These are phyloP conservation scores for Fragilaria radians DNA, from an alignment of 108 stramenopile species.

Conservation along the genomic window DNA sequence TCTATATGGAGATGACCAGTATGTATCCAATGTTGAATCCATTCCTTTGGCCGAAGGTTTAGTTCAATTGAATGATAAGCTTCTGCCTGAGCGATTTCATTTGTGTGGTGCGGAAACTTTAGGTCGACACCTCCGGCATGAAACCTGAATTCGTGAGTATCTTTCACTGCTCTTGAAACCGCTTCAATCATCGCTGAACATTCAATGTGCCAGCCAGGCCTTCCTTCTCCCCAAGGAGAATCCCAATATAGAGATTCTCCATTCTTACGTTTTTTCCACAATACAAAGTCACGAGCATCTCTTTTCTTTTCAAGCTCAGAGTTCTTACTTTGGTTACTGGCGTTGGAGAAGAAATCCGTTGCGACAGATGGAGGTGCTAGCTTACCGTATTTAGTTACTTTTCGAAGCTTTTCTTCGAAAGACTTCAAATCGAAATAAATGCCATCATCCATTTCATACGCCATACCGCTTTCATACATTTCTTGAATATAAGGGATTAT, in stretches of 20 bases:
- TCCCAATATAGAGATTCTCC: constrained; percentile 62
- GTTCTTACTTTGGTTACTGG: constrained; percentile 25
- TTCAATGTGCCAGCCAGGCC: constrained; percentile 99
- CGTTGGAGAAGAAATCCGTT: constrained; percentile 34
- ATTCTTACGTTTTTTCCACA: constrained; percentile 86
- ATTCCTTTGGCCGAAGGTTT: constrained; percentile 29
- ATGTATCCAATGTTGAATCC: constrained; percentile 98
- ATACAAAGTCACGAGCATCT: constrained; percentile 93
- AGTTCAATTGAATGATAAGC: constrained; percentile 28
- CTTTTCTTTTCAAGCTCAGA: constrained; percentile 43
- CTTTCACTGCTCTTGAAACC: constrained; percentile 19
- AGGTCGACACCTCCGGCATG: constrained; percentile 96
- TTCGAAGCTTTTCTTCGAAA: constrained; percentile 47
- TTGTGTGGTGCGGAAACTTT: constrained; percentile 98
- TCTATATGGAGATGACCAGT: constrained; percentile 97
- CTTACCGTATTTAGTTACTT: constrained; percentile 78
- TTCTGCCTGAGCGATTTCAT: constrained; percentile 96
- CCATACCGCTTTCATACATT: constrained; percentile 66
- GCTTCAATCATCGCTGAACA: constrained; percentile 91
- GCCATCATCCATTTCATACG: constrained; percentile 67
- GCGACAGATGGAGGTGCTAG: constrained; percentile 67
- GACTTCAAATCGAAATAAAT: constrained; percentile 93
- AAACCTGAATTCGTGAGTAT: constrained; percentile 48
- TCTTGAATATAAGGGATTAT: constrained; percentile 84
- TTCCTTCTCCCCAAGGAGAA: constrained; percentile 91